Base-by-base conservation (phyloP, 2,329 filamentous ascomycete genomes). In the Orbilia javanica region DNA sequence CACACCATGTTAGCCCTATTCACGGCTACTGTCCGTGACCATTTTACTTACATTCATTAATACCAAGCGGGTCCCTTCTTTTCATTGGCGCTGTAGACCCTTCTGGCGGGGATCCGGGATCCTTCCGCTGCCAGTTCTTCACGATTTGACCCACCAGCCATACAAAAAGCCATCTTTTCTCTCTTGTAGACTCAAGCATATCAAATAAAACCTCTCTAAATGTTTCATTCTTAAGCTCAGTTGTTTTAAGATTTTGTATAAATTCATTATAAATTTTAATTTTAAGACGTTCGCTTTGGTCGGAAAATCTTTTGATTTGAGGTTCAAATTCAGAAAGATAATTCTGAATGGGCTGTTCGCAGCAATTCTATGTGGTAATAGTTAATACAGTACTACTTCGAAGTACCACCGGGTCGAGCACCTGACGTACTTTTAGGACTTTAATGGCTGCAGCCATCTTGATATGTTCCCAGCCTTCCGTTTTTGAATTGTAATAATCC, bases 201-300 rank as follows among this genome's bases (percentile, higher is more conserved):
- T 57, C 52, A 31, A 57, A 36, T 11, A 60, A 8, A 20, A 60
- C 31, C 1, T 22, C 29, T 13, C 31, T 10, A 25, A 22, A 42
- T 15, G 6, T n/a, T 4, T 25, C 3, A 22, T 31, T 39, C 10
- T 34, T 57, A 29, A 53, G 3, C 2, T 53, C 18, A 10, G 18
- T 31, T n/a, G 4, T n/a, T 18, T n/a, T 11, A n/a, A 53, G 25
- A 18, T 53, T 53, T 29, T 53, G 1, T 8, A 31, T 13, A 31
- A 53, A 31, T n/a, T 18, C 25, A 1, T 15, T 5, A 31, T 53
- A 53, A 2, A 53, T 53, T 18, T 31, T 53, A 10, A n/a, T 11
- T 31, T 53, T 53, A 4, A 53, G n/a, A 31, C 13, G 11, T 53
- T 53, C 50, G 18, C 50, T 53, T 53, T 53, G 50, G 31, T 53